Evolutionary conservation across 2,329 filamentous ascomycete genomes (phyloP).

Genomic region (Claviceps spartinae): DNA sequence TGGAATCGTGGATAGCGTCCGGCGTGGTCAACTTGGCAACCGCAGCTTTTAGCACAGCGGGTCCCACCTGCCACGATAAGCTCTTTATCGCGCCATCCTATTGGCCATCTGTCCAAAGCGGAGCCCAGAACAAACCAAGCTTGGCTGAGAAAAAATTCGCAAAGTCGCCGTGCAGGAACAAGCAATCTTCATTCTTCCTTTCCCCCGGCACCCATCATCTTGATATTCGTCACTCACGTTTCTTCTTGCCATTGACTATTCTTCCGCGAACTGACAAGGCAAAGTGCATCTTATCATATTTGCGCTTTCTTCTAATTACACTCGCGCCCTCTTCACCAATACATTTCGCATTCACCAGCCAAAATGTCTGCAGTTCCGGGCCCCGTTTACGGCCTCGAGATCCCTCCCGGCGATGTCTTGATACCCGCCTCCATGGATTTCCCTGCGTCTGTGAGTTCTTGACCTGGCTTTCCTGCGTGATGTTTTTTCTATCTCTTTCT

Average conservation of each 20-base stretch:
- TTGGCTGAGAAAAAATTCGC: slow-evolving; percentile 21
- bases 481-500: neutral
- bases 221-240: neutral
- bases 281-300: neutral
- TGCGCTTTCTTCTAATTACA: neutral
- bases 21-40: too few relatives aligned
- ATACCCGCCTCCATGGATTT: slow-evolving; percentile 68
- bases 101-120: slow-evolving; percentile 11
- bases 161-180: slow-evolving; percentile 5
- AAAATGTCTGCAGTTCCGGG: slow-evolving; percentile 50
- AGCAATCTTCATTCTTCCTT: neutral
- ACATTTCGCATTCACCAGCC: slow-evolving; percentile 2
- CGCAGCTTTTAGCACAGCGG: neutral
- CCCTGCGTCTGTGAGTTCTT: slow-evolving; percentile 62
- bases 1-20: too few relatives aligned
- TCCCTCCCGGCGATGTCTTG: slow-evolving; percentile 72
- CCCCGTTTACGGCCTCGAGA: slow-evolving; percentile 82
- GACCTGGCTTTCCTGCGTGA: neutral
- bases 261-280: neutral
- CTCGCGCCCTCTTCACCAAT: neutral
- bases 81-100: slow-evolving; percentile 16
- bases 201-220: neutral
- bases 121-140: slow-evolving; percentile 4
- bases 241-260: neutral
- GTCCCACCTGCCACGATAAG: slow-evolving; percentile 14